These are phyloP conservation scores for Oryza glumipatula DNA, from an alignment of 176 grass and related monocot species.

Conservation along the genomic window DNA sequence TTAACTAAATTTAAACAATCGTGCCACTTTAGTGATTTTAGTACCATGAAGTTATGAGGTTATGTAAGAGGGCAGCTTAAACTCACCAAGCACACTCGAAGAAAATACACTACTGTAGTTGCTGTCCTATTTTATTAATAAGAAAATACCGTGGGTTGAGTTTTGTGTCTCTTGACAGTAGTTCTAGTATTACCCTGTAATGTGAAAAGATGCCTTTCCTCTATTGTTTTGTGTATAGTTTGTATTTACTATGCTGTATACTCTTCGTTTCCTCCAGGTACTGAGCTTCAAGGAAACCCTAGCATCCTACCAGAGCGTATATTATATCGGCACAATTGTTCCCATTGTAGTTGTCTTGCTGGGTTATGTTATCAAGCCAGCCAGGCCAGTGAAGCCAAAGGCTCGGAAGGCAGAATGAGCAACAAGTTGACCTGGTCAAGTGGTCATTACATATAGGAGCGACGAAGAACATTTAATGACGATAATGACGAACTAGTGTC, in stretches of 20 bases:
- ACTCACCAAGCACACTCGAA: not conserved
- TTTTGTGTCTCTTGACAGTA: not conserved
- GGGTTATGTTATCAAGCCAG: slow-evolving; percentile 82
- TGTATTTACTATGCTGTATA: not conserved
- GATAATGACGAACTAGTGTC: slow-evolving; percentile 36
- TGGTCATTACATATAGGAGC: slow-evolving; percentile 18
- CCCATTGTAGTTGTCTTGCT: slow-evolving; percentile 69
- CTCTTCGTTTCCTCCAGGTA: slow-evolving; percentile 56
- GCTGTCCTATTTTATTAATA: not conserved
- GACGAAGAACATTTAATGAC: slow-evolving; percentile 29
- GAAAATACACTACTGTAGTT: slow-evolving; percentile 21
- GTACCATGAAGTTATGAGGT: slow-evolving; percentile 25
- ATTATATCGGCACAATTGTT: slow-evolving; percentile 85
- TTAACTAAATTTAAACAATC: not conserved
- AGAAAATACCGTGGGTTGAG: not conserved
- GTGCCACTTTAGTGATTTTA: not conserved
- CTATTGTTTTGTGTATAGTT: not conserved
- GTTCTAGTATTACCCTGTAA: not conserved
- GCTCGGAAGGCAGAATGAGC: slow-evolving; percentile 72
- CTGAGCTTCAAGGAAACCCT: slow-evolving; percentile 93
- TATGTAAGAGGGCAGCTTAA: not conserved
- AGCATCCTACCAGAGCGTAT: slow-evolving; percentile 79
- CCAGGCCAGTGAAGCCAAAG: slow-evolving; percentile 69
- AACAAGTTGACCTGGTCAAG: not conserved
- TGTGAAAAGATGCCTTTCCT: not conserved